A percentile compares a stretch with the other conserved stretches of the same genome.
These are phyloP conservation scores for Xylaria castorea DNA, from an alignment of 495 filamentous ascomycete species.

Conservation along the genomic window DNA sequence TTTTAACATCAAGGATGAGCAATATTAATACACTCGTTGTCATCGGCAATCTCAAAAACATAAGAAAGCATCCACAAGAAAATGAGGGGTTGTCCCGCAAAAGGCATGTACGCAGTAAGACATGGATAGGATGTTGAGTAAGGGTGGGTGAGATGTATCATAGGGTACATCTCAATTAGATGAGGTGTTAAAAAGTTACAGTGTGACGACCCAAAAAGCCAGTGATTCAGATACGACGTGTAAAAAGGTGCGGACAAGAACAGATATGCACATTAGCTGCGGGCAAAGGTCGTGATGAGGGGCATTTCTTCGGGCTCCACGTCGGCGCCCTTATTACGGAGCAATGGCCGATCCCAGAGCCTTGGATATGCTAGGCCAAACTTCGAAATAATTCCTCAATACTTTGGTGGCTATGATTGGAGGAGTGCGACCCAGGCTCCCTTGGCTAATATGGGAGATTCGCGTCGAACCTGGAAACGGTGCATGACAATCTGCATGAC, in stretches of 20 bases:
- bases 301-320: conserved; percentile 26
- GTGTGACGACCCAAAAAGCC: conserved; percentile 21
- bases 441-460: conserved; percentile 22
- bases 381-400: background rate
- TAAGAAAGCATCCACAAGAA: conserved; percentile 5
- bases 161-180: background rate
- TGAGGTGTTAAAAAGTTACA: conserved; percentile 10
- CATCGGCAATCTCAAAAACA: background rate
- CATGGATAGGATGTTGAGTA: conserved; percentile 23
- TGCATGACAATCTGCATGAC: conserved; percentile 29
- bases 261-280: conserved; percentile 27
- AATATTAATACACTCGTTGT: background rate
- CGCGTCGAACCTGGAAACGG: conserved; percentile 22
- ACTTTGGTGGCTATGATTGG: conserved; percentile 2
- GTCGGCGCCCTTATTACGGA: conserved; percentile 23
- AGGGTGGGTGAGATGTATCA: conserved; percentile 12
- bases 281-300: conserved; percentile 26
- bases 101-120: conserved; percentile 22
- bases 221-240: conserved; percentile 23
- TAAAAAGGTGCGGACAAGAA: conserved; percentile 15
- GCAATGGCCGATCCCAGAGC: conserved; percentile 28
- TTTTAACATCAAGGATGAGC: background rate
- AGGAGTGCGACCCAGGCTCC: background rate
- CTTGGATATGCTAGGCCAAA: conserved; percentile 23
- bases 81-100: conserved; percentile 28